A percentile compares a stretch with the other conserved stretches of the same genome.
Evolutionary conservation across 2,329 filamentous ascomycete genomes (phyloP).

Genomic region (Phyllosticta capitalensis): DNA sequence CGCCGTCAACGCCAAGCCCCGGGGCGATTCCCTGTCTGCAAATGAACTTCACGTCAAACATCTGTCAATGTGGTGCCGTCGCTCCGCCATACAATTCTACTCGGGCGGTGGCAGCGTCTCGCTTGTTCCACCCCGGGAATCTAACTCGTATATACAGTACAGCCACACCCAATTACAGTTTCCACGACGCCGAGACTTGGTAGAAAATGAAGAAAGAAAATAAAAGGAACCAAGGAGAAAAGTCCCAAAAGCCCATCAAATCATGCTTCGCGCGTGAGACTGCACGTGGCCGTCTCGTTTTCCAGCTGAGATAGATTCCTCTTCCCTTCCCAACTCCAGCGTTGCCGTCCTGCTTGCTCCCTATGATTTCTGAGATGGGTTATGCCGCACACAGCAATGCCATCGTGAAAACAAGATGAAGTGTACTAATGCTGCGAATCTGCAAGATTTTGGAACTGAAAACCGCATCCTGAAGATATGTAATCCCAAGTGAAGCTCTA

Average conservation of each 20-base stretch:
- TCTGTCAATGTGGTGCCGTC: not conserved
- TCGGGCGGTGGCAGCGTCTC: not conserved
- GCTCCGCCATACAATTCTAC: not conserved
- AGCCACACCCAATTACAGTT: not conserved
- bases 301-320: not conserved
- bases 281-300: not conserved
- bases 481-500: not conserved
- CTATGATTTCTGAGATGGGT: not conserved
- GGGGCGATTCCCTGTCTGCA: not conserved
- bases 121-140: not conserved
- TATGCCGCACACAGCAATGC: not conserved
- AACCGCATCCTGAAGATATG: not conserved
- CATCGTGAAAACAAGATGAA: conserved; percentile 3
- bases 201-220: not conserved
- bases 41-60: not conserved
- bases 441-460: not conserved
- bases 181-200: not conserved
- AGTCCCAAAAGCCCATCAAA: not conserved
- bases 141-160: not conserved
- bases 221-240: not conserved
- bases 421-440: not conserved
- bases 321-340: not conserved
- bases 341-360: not conserved
- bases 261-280: not conserved
- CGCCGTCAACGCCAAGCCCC: not conserved